Evolutionary conservation across 2,329 filamentous ascomycete genomes (phyloP).

Genomic region (Pestalotiopsis sp.): DNA sequence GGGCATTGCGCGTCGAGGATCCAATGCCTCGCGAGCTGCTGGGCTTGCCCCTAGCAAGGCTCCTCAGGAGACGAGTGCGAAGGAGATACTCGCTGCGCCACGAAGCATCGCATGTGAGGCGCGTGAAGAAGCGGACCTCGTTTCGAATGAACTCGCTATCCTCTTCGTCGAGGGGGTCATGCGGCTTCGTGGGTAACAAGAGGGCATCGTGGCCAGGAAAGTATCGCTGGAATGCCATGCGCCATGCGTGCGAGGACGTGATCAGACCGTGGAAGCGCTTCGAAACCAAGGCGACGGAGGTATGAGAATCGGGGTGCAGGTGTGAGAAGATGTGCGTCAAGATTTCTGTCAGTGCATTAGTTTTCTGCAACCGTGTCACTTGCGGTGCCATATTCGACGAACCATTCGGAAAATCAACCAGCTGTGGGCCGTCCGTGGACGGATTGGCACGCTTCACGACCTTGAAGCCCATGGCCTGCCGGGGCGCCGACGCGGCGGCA

Average conservation of each 20-base stretch:
- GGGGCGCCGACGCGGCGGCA: slow-evolving; percentile 46
- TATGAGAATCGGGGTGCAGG: slow-evolving; percentile 81
- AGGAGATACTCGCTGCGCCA: slow-evolving; percentile 97
- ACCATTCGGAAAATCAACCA: slow-evolving; percentile 81
- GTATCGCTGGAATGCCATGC: slow-evolving; percentile 86
- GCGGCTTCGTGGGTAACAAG: slow-evolving; percentile 35
- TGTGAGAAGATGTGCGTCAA: slow-evolving; percentile 90
- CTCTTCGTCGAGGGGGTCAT: slow-evolving; percentile 45
- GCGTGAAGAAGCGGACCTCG: slow-evolving; percentile 78
- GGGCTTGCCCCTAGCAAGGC: slow-evolving; percentile 81
- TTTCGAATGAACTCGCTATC: slow-evolving; percentile 62
- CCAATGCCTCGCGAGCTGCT: slow-evolving; percentile 54
- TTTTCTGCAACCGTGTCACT: slow-evolving; percentile 19
- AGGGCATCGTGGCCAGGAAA: slow-evolving; percentile 77
- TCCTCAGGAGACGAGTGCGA: slow-evolving; percentile 80
- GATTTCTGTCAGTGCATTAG: slow-evolving; percentile 66
- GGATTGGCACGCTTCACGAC: slow-evolving; percentile 51
- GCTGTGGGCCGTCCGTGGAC: slow-evolving; percentile 42
- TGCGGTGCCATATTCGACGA: slow-evolving; percentile 30
- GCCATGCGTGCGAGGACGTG: slow-evolving; percentile 91
- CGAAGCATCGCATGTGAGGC: slow-evolving; percentile 81
- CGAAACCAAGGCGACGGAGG: slow-evolving; percentile 82
- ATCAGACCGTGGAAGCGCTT: slow-evolving; percentile 85
- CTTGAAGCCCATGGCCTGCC: slow-evolving; percentile 57
- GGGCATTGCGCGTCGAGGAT: slow-evolving; percentile 49